Base-by-base conservation (phyloP, 2,329 filamentous ascomycete genomes). In the Cordyceps cicadae region DNA sequence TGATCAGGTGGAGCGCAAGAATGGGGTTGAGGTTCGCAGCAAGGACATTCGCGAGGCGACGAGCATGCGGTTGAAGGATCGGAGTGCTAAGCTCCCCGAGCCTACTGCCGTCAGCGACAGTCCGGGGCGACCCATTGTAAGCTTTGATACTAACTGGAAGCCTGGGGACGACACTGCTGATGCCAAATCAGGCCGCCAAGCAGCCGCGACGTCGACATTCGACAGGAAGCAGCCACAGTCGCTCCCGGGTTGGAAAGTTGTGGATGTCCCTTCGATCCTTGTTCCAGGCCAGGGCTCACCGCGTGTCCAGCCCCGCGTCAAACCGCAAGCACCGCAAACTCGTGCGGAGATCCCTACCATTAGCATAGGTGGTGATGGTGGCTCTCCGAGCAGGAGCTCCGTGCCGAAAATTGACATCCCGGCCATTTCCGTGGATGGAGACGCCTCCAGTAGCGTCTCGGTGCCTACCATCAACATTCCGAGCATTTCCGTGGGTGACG, bases 41-140 rank as follows among this genome's bases (percentile, higher is more conserved):
- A 88, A 96, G 55, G 93, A 97, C 63, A 94, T 97, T 65, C 86
- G 90, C 62, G 85, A 89, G 66, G 93, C 93, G 59, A 97, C 93
- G 8, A 94, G 89, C 75, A 95, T 95, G 84, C 88, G 81, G 71
- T 79, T 94, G 65, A 92, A 86, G 72, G 91, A 96, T 74, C 87
- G 92, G 70, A 97, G 92, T 74, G 76, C 86, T 61, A 95, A 90
- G 71, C 80, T 97, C 64, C 93, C 92, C 32, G 93, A 88, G 69
- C 93, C 93, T 65, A 90, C 89, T 59, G 87, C 90, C 69, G 92
- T 97, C 74, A 97, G 92, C 77, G 89, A 97, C 77, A 89, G 83
- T 70, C 88, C 89, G 68, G 91, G 91, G 68, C 86, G 93, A 71
- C 93, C 93, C 64, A 97, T 97, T 79, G 93, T 97, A 81, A 97